Base-by-base conservation (phyloP, 2,329 filamentous ascomycete species). In the Xylariaceae sp. region DNA sequence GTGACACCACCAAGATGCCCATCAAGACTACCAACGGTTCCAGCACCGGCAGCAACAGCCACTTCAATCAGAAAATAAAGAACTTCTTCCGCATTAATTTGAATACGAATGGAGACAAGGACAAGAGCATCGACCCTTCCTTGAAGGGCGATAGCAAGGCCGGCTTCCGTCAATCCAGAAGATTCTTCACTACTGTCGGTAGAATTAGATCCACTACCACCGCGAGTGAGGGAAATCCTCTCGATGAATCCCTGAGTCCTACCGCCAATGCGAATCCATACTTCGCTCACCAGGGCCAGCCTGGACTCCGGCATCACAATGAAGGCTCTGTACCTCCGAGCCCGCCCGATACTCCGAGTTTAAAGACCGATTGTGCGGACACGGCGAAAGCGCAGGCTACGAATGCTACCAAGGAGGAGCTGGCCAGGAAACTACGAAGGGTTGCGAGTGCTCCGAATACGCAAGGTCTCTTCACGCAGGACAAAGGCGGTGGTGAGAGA, bases 371-470 rank as follows among this genome's bases (percentile, higher is more conserved):
- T 48, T 86, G 87, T 20, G 85, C 86, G 45, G 84, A 86, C 52
- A 86, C 85, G 52, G 77, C 78, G 64, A 82, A 84, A 65, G 80
- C 87, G 61, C 86, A 90, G 65, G 85, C 89, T 37, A 89, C 88
- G 26, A 86, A 86, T 50, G 89, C 89, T 51, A 91, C 90, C 43
- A 98, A 96, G 74, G 93, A 98, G 75, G 95, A 98, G 76, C 75
- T 98, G 69, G 95, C 95, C 21, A 83, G 95, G 70, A 96, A 97
- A 74, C 78, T 99, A 71, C 87, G 95, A 71, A 87, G 93, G 71
- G 95, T 99, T 52, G 95, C 95, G 52, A 98, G 93, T 71, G 95
- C 95, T 48, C 95, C 95, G 40, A 99, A 99, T 79, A 91, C 93
- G 20, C 95, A 99, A 74, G 95, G 93, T 20, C 79, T 98, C 32